Evolutionary conservation across 192 early-diverging fungal species (phyloP), one percentile per base, ranked within the genome.

Genomic region (Geranomyces michiganensis): DNA sequence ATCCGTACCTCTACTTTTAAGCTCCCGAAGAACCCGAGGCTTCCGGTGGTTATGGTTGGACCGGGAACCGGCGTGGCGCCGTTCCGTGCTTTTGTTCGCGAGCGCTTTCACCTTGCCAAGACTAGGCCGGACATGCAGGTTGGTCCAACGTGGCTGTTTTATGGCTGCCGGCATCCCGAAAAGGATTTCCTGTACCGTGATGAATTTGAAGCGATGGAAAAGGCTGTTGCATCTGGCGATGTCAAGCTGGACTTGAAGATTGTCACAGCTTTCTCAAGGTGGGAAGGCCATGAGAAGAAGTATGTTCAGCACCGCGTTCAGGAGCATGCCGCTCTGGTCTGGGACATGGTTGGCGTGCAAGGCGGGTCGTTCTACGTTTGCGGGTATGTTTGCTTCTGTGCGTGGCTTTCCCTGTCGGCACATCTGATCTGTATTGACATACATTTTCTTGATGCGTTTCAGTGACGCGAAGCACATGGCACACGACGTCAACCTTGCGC

Each of bases 51-150:
- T 33, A 99, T 99, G 97, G 82, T 99, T 33, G 97, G 97, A 0
- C 97, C 97, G n/a, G 97, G 97, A 53, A 99, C 97, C 4, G 97
- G 97, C 49, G 92, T 99, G 44, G 97, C 97, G 19, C 97, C 97
- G 29, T 98, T 99, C 90, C 88, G 97, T 53, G 97, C 91, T 4
- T 99, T 99, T 72, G 76, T 97, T 13, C 89, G 91, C 62, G 97
- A 99, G 73, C 92, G 97, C 58, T 88, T 90, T 4, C 71, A 80
- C 44, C 60, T 73, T 49, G 80, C 85, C 33, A 75, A 74, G 1
- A 84, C 84, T 65, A 76, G 85, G 68, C 75, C 63, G 1, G 58
- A 36, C 0, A 32, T 45, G 30, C 15, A 33, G 15, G 88, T 95
- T 44, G 96, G 97, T 9, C 84, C 90, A 0, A 91, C 95, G 1